These are phyloP conservation scores for Selaginella tamariscina DNA, from an alignment of 75 land plant genomes.

Conservation along the genomic window DNA sequence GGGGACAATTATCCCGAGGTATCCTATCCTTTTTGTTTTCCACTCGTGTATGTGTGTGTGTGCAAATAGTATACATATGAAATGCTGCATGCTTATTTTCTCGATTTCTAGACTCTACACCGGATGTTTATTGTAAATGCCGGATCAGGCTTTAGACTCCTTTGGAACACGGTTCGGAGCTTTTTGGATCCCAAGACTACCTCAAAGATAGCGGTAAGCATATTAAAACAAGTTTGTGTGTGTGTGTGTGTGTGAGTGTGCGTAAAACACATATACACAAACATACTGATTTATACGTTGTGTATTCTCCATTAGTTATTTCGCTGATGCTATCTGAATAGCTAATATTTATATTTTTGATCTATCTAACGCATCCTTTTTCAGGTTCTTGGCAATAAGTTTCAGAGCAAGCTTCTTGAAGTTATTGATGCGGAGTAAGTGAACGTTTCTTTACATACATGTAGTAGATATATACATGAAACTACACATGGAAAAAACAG, in stretches of 20 bases:
- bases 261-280: no score
- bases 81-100: no score
- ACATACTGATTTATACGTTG: no score
- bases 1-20: slow-evolving; percentile 68
- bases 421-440: slow-evolving; percentile 59
- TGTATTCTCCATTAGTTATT: no score
- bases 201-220: slow-evolving; percentile 52
- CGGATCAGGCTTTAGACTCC: slow-evolving; percentile 59
- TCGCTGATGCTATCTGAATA: no score
- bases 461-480: slow-evolving; percentile 1
- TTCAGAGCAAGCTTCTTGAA: slow-evolving; percentile 51
- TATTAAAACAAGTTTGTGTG: no score
- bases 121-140: slow-evolving; percentile 72
- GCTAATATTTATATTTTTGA: no score
- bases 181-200: slow-evolving; percentile 64
- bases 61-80: no score
- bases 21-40: background rate
- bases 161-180: slow-evolving; percentile 59
- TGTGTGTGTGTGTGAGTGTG: no score
- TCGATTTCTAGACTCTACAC: slow-evolving; percentile 47
- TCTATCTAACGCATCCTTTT: no score
- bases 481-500: background rate
- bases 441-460: background rate
- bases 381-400: slow-evolving; percentile 72
- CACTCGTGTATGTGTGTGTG: background rate